Base-by-base conservation (phyloP, 352 stramenopile genomes). In the Pythium volutum region DNA sequence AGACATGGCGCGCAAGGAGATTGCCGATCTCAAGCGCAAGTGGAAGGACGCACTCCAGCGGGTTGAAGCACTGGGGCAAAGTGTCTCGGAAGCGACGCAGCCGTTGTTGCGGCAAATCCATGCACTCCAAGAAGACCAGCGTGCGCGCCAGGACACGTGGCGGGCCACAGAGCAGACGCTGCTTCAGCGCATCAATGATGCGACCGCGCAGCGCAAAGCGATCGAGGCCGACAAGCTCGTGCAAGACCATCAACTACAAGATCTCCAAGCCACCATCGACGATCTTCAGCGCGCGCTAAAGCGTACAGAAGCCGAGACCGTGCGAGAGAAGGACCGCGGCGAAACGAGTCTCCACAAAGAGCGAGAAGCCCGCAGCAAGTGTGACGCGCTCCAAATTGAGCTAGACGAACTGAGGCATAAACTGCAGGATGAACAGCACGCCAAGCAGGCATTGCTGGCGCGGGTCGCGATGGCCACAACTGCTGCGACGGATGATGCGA, bases 31-130 rank as follows among this genome's bases (percentile, higher is more conserved):
- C 43, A 94, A 91, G 64, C 71, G 71, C n/a, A 90, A 91, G 64
- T 94, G 82, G 80, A 79, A 91, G 53, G 80, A 89, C 15, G 82
- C 82, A 0, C 66, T 91, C n/a, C 66, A 51, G 18, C 77, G 81
- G 20, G 77, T 94, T 36, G 84, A 94, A 26, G 64, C 74, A 53
- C 67, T 94, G 25, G 82, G 80, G 0, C 75, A 86, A 33, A 88
- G 77, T 47, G 67, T 91, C 14, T 84, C 71, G 0, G 84, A 91
- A 33, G 82, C 84, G 3, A 92, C 84, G 11, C 77, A 90, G 51
- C 84, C 84, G n/a, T 66, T 94, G 7, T 53, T 90, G 41, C 79
- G 75, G 10, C 84, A 94, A 62, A 86, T 94, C 48, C 69, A 85
- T 41, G 70, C 67, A 22, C 66, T 94, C 2, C 77, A 88, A 49